phyloP scores from a whole-genome alignment of 1,284 basidiomycete genomes.

The Caloboletus firmus region DNA sequence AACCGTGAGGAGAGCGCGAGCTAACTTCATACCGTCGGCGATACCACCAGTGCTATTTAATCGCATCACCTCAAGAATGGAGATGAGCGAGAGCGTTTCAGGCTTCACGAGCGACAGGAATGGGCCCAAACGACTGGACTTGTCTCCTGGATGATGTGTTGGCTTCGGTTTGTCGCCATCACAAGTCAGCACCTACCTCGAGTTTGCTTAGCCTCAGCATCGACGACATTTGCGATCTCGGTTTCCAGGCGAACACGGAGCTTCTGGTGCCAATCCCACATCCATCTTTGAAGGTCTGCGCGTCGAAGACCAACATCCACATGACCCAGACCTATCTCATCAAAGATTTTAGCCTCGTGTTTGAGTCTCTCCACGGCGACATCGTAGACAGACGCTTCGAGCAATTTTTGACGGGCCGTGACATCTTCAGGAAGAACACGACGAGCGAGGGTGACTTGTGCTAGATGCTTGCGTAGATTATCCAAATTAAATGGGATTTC shows the following conservation, averaged over 20 bases:
- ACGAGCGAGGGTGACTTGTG: slow-evolving; percentile 60
- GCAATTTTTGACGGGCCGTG: slow-evolving; percentile 74
- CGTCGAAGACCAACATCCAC: slow-evolving; percentile 50
- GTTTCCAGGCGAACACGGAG: slow-evolving; percentile 55
- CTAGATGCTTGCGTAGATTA: slow-evolving; percentile 66
- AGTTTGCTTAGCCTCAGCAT: slow-evolving; percentile 37
- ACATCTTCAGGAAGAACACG: slow-evolving; percentile 64
- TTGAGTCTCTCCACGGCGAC: slow-evolving; percentile 75
- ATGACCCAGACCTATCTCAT: slow-evolving; percentile 55
- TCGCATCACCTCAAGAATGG: slow-evolving; percentile 89
- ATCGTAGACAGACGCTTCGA: slow-evolving; percentile 85
- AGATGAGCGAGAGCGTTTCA: slow-evolving; percentile 84
- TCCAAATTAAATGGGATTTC: slow-evolving; percentile 73
- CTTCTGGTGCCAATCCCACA: slow-evolving; percentile 85
- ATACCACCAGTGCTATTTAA: slow-evolving; percentile 78
- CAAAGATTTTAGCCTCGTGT: slow-evolving; percentile 63
- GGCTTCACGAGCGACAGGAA: slow-evolving; percentile 79
- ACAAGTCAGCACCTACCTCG: slow-evolving; percentile 15
- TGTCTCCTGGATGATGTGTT: slow-evolving; percentile 8
- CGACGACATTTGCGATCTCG: slow-evolving; percentile 55
- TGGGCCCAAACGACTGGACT: slow-evolving; percentile 41
- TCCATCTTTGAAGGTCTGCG: slow-evolving; percentile 71
- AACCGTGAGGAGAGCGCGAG: slow-evolving; percentile 79
- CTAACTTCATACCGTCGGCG: slow-evolving; percentile 86
- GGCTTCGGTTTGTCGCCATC: not conserved